Conservation (phyloP, 176 grass and related monocot genomes). For the Phoenix roebelenii region DNA sequence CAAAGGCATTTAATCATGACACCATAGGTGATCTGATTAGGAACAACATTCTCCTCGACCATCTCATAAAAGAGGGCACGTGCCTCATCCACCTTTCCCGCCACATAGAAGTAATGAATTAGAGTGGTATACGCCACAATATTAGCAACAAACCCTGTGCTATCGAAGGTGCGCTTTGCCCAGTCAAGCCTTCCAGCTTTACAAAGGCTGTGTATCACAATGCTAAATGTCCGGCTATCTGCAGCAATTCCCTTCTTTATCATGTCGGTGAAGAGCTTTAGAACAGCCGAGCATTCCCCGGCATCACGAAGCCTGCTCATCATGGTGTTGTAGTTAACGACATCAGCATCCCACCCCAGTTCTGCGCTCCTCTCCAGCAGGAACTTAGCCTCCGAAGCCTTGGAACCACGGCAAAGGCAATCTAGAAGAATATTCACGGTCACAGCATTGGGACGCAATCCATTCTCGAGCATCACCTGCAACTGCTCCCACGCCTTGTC, state of each 20-base stretch:
- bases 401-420: slow-evolving; percentile 47
- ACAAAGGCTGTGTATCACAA: slow-evolving; percentile 65
- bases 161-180: slow-evolving; percentile 37
- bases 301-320: slow-evolving; percentile 70
- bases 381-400: slow-evolving; percentile 37
- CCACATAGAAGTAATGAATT: slow-evolving; percentile 45
- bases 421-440: slow-evolving; percentile 93
- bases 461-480: slow-evolving; percentile 46
- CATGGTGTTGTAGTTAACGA: slow-evolving; percentile 88
- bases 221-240: slow-evolving; percentile 78
- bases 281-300: slow-evolving; percentile 39
- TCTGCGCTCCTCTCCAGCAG: slow-evolving; percentile 60
- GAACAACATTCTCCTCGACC: slow-evolving; percentile 39
- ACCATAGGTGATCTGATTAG: slow-evolving; percentile 38
- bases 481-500: slow-evolving; percentile 47
- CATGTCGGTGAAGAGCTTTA: slow-evolving; percentile 76
- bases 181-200: slow-evolving; percentile 35
- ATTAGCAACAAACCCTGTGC: slow-evolving; percentile 45
- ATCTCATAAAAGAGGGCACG: slow-evolving; percentile 42
- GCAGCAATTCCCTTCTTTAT: slow-evolving; percentile 58
- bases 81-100: slow-evolving; percentile 35
- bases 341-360: slow-evolving; percentile 46
- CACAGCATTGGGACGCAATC: slow-evolving; percentile 53
- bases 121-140: slow-evolving; percentile 64
- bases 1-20: slow-evolving; percentile 64